Evolutionary conservation across 768 basidiomycete species (phyloP).

Genomic region (Zangia roseola): DNA sequence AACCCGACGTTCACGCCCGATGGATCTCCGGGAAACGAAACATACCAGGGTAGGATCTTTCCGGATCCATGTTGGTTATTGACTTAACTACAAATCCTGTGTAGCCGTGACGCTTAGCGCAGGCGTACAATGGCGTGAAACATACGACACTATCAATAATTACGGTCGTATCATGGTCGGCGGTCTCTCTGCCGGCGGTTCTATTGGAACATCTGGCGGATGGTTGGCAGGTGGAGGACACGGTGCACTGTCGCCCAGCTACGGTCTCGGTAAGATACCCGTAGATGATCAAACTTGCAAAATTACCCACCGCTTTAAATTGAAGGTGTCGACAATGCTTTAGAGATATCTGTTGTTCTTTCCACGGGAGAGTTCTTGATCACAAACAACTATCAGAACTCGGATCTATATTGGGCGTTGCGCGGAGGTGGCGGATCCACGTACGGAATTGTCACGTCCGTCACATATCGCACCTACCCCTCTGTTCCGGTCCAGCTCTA

Average conservation of each 20-base stretch:
- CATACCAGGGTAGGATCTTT: slow-evolving; percentile 20
- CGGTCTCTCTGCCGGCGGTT: slow-evolving; percentile 37
- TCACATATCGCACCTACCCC: slow-evolving; percentile 45
- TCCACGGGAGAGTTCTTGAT: slow-evolving; percentile 40
- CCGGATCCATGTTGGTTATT: background rate
- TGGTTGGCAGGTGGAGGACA: slow-evolving; percentile 53
- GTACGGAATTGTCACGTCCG: slow-evolving; percentile 45
- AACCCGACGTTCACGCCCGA: slow-evolving; percentile 30
- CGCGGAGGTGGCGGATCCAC: slow-evolving; percentile 51
- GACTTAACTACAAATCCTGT: slow-evolving; percentile 16
- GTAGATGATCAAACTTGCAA: background rate
- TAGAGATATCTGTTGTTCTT: slow-evolving; percentile 45
- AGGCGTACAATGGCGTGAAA: slow-evolving; percentile 49
- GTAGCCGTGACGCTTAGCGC: slow-evolving; percentile 34
- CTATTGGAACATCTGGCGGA: slow-evolving; percentile 49
- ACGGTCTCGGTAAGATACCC: slow-evolving; percentile 41
- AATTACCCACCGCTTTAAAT: background rate
- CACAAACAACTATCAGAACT: slow-evolving; percentile 40
- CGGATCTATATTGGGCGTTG: slow-evolving; percentile 54
- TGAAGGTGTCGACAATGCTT: slow-evolving; percentile 46
- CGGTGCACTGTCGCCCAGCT: slow-evolving; percentile 36
- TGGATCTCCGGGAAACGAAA: slow-evolving; percentile 24
- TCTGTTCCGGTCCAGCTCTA: slow-evolving; percentile 31
- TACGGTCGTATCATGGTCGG: slow-evolving; percentile 44
- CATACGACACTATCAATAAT: slow-evolving; percentile 38